A percentile compares a stretch with the other conserved stretches of the same genome.
Evolutionary conservation across 192 early-diverging fungal genomes (phyloP).

Genomic region (Coemansia sp.): DNA sequence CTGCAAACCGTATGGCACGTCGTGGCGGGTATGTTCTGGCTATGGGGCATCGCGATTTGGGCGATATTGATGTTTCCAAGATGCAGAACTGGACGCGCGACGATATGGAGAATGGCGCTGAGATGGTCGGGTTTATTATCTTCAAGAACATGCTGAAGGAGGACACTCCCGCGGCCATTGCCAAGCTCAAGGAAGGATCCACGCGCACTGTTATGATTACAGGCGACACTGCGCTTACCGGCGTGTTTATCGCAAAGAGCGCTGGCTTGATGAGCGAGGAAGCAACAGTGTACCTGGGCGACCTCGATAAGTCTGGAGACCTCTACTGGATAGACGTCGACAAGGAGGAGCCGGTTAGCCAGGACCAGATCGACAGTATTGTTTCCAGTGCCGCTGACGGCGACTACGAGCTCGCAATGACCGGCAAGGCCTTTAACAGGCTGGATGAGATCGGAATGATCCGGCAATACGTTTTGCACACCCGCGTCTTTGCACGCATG

Average conservation of each 20-base stretch:
- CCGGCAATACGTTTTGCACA: constrained; percentile 63
- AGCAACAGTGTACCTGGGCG: constrained; percentile 54
- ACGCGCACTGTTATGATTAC: constrained; percentile 82
- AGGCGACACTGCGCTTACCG: constrained; percentile 78
- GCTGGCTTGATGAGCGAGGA: constrained; percentile 21
- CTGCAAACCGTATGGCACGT: constrained; percentile 61
- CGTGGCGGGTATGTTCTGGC: constrained; percentile 79
- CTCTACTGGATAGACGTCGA: constrained; percentile 67
- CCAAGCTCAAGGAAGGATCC: constrained; percentile 68
- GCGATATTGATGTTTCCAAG: constrained; percentile 56
- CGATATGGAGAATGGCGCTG: constrained; percentile 63
- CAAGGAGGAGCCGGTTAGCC: constrained; percentile 40
- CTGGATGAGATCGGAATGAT: constrained; percentile 56
- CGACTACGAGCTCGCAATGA: constrained; percentile 71
- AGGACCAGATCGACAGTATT: constrained; percentile 17
- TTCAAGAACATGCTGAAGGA: constrained; percentile 80
- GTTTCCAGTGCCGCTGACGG: constrained; percentile 20
- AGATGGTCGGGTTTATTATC: constrained; percentile 65
- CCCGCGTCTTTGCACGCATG: constrained; percentile 82
- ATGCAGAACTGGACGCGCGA: constrained; percentile 57
- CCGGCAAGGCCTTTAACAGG: constrained; percentile 69
- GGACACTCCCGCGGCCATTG: constrained; percentile 69
- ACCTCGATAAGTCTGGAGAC: constrained; percentile 50
- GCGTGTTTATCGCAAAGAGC: constrained; percentile 67
- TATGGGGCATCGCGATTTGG: constrained; percentile 62